Evolutionary conservation across 78 protist species (phyloP).

Genomic region (Planoprotostelium fungivorum): DNA sequence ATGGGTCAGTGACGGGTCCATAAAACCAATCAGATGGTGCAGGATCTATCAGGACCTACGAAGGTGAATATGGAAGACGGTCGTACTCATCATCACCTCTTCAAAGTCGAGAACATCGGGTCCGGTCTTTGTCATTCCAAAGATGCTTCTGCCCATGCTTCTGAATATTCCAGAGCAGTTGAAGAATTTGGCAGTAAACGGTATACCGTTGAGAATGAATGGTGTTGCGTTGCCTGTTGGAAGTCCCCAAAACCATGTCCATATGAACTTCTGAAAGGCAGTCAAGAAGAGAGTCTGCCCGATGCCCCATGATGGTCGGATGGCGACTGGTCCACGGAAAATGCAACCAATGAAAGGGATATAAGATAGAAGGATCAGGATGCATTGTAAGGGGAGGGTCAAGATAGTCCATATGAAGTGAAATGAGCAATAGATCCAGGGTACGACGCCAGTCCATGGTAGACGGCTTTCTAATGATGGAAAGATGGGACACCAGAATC

Average conservation of each 20-base stretch:
- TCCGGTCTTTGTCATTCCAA: background rate
- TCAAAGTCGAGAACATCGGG: background rate
- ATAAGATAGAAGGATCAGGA: background rate
- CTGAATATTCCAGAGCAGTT: background rate
- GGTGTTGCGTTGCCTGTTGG: background rate
- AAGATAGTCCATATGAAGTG: background rate
- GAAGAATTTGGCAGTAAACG: background rate
- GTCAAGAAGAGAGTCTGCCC: background rate
- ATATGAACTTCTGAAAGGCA: background rate
- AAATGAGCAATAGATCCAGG: background rate
- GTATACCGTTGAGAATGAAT: background rate
- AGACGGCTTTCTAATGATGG: background rate
- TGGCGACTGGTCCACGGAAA: background rate
- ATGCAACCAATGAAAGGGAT: background rate
- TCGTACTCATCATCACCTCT: background rate
- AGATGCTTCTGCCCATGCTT: background rate
- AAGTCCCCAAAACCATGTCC: background rate
- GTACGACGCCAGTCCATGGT: background rate
- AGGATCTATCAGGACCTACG: background rate
- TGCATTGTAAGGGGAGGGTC: background rate
- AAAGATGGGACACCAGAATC: background rate
- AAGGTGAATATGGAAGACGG: background rate
- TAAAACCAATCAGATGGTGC: background rate
- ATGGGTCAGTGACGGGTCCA: background rate
- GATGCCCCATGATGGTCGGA: background rate